Evolutionary conservation across 2,329 filamentous ascomycete genomes (phyloP).

Genomic region (Botryosphaeria agaves): DNA sequence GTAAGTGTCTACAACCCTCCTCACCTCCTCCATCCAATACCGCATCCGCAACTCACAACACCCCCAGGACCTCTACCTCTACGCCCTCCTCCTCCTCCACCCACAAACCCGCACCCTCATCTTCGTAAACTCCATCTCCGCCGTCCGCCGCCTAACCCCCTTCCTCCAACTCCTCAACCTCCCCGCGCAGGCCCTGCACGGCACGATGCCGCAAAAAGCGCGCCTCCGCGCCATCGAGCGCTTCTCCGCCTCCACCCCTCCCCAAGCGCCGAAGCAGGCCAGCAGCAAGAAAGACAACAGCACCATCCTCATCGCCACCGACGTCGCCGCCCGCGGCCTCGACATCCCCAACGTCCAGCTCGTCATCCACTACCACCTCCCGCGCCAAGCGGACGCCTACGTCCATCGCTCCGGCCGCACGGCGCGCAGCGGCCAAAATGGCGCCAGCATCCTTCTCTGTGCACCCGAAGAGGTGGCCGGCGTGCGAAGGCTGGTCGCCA

Average conservation of each 20-base stretch:
- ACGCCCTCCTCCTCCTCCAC: slow-evolving; percentile 70
- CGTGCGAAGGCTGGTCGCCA: slow-evolving; percentile 66
- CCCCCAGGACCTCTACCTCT: slow-evolving; percentile 70
- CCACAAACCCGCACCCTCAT: slow-evolving; percentile 67
- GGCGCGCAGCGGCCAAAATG: slow-evolving; percentile 61
- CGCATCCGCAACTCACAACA: slow-evolving; percentile 7
- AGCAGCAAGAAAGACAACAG: slow-evolving; percentile 5
- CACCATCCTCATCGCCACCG: slow-evolving; percentile 79
- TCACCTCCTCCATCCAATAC: too few species aligned
- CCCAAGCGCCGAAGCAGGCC: slow-evolving; percentile 10
- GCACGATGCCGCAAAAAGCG: slow-evolving; percentile 90
- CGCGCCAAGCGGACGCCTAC: slow-evolving; percentile 79
- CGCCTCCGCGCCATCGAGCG: slow-evolving; percentile 83
- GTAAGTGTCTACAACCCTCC: slow-evolving; percentile 21
- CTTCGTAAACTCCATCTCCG: slow-evolving; percentile 91
- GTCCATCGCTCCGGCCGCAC: slow-evolving; percentile 92
- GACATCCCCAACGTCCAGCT: slow-evolving; percentile 84
- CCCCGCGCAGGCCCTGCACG: slow-evolving; percentile 65
- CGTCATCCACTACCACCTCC: slow-evolving; percentile 89
- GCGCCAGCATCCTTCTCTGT: slow-evolving; percentile 76
- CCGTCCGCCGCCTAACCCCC: slow-evolving; percentile 71
- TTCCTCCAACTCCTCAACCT: slow-evolving; percentile 71
- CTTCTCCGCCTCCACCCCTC: slow-evolving; percentile 48
- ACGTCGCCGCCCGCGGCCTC: slow-evolving; percentile 82
- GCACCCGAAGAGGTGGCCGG: slow-evolving; percentile 79